phyloP scores from a whole-genome alignment of 2,329 filamentous ascomycete species.

The Cordyceps tenuipes region DNA sequence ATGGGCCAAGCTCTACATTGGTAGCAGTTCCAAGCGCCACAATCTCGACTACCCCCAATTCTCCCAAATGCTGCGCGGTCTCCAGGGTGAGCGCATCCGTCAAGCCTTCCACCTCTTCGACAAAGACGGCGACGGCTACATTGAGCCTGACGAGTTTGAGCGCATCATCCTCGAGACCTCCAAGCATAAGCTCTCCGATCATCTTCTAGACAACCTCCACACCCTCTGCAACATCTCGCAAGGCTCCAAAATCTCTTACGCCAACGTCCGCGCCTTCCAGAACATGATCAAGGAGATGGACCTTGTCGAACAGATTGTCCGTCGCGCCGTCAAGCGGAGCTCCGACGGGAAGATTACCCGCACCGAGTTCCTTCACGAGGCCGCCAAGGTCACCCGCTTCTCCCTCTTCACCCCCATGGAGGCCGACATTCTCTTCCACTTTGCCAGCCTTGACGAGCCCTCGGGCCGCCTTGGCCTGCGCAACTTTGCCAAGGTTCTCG shows the following conservation, averaged over 20 bases:
- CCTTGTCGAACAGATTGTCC: slow-evolving; percentile 85
- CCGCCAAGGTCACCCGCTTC: slow-evolving; percentile 83
- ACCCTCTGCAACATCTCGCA: slow-evolving; percentile 91
- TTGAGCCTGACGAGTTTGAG: slow-evolving; percentile 92
- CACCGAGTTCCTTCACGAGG: slow-evolving; percentile 90
- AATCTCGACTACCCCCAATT: slow-evolving; percentile 94
- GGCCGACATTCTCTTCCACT: slow-evolving; percentile 97
- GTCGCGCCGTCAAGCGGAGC: slow-evolving; percentile 77
- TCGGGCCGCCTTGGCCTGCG: slow-evolving; percentile 72
- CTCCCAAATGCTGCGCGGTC: slow-evolving; percentile 91
- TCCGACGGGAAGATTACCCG: slow-evolving; percentile 87
- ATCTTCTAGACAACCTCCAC: slow-evolving; percentile 81
- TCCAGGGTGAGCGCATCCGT: slow-evolving; percentile 91
- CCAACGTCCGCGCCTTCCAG: slow-evolving; percentile 94
- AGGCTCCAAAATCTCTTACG: slow-evolving; percentile 91
- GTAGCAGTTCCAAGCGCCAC: slow-evolving; percentile 78
- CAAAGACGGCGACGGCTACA: slow-evolving; percentile 86
- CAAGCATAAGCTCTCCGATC: slow-evolving; percentile 93
- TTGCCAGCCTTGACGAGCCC: slow-evolving; percentile 84
- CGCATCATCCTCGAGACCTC: slow-evolving; percentile 91
- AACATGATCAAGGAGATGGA: slow-evolving; percentile 99
- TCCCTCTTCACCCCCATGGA: slow-evolving; percentile 98
- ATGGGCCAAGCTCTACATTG: slow-evolving; percentile 93
- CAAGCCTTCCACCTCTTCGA: slow-evolving; percentile 93
- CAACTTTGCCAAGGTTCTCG: slow-evolving; percentile 92